Conservation (phyloP, 306 rosid species). For the Malus sieversii region DNA sequence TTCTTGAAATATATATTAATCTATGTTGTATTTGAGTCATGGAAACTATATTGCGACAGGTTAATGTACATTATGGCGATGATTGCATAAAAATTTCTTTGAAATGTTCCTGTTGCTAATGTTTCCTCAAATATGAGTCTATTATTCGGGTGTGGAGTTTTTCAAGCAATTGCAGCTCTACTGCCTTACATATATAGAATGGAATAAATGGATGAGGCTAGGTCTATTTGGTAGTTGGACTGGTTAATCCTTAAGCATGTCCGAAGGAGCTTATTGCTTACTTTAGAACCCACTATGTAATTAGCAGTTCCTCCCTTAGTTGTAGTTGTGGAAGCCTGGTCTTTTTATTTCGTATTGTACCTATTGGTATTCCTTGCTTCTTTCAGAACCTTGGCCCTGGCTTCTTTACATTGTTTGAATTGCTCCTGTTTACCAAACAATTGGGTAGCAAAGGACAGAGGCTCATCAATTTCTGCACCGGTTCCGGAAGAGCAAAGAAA, state of each 20-base stretch:
- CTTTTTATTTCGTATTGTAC: too few species aligned
- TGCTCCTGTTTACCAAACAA: too few species aligned
- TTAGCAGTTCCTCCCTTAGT: too few species aligned
- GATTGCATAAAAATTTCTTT: neutral
- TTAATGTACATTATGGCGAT: neutral
- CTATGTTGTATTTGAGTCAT: neutral
- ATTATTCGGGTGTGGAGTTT: neutral
- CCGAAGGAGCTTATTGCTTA: too few species aligned
- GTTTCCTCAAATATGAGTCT: neutral
- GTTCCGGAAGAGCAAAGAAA: too few species aligned
- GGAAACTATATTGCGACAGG: neutral
- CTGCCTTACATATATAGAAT: neutral
- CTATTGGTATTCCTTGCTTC: too few species aligned
- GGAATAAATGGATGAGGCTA: neutral
- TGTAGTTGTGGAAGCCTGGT: too few species aligned
- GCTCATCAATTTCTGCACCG: too few species aligned
- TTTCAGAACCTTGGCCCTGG: too few species aligned
- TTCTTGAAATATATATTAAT: neutral
- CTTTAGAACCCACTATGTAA: too few species aligned
- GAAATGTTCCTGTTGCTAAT: neutral
- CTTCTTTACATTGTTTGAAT: too few species aligned
- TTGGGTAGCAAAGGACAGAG: too few species aligned
- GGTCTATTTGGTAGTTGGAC: neutral
- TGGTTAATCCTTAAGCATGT: neutral
- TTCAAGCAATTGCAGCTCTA: neutral